Base-by-base conservation (phyloP, 2,329 filamentous ascomycete species). In the Ophiostoma sp. region DNA sequence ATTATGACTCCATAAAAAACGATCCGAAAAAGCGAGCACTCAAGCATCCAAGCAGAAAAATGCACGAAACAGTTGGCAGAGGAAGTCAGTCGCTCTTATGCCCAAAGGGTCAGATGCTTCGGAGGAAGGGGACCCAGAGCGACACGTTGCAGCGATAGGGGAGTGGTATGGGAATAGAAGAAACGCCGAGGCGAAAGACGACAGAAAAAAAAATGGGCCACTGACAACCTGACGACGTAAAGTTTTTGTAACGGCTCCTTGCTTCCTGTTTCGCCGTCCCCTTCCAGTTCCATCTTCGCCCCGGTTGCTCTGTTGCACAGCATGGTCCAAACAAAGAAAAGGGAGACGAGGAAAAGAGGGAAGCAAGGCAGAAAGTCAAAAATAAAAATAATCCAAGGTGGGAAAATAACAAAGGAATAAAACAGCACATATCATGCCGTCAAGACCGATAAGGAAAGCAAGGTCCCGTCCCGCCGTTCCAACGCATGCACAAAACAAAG, bases 231-330 rank as follows among this genome's bases (percentile, higher is more conserved):
- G 25, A 5, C 42, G 42, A 48, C 42, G 42, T 48, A 19, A 48
- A 48, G 3, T 2, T 48, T 55, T 55, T 28, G 39, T 12, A 48
- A 36, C 45, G 63, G 64, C 64, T 52, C 64, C 17, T 52, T 52
- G 45, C 66, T 69, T 69, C 45, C 19, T 69, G 42, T 69, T 69
- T 31, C 63, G 39, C 66, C 66, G 11, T 9, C 28, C 45, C 28
- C 25, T 22, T 48, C 42, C 45, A 48, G 17, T 31, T 50, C n/a
- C 36, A 48, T 39, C 22, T 28, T 5, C 12, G 22, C 63, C 25
- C 59, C 50, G 50, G 59, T 15, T 69, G 19, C 66, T 52, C 19
- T 69, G 66, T 69, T 69, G 28, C 66, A 69, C 66, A 55, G 36
- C 28, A 36, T 52, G 17, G 45, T 28, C 66, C 66, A 69, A 52